Conservation (phyloP, 805 yeast genomes). For the Metschnikowia borealis region DNA sequence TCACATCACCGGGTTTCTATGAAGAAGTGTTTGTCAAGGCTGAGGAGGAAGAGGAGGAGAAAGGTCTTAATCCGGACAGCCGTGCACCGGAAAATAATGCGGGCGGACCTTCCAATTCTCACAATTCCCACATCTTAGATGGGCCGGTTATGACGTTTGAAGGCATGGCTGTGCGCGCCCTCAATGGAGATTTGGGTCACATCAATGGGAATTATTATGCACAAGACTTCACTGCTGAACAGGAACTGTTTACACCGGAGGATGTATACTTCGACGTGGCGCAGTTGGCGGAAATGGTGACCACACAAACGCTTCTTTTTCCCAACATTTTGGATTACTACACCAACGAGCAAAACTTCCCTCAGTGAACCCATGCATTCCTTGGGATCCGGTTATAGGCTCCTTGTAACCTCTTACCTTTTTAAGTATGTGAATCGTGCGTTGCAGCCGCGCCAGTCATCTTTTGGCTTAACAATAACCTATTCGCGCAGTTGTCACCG, state of each 20-base stretch:
- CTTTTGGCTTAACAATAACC: not conserved
- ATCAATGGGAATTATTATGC: not conserved
- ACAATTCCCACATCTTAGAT: not conserved
- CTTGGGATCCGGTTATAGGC: not conserved
- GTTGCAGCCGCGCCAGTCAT: not conserved
- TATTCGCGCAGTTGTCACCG: not conserved
- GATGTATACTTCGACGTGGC: conserved; percentile 17
- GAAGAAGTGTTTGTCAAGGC: conserved; percentile 14
- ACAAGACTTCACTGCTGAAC: not conserved
- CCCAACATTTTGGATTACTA: conserved; percentile 15
- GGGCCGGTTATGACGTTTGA: conserved; percentile 5
- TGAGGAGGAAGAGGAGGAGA: conserved; percentile 8
- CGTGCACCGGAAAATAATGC: not conserved
- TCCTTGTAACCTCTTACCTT: not conserved
- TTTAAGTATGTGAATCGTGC: not conserved
- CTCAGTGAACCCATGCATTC: not conserved
- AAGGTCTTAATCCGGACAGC: not conserved
- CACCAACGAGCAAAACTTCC: conserved; percentile 5
- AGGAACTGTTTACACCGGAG: conserved; percentile 2
- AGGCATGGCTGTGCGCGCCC: conserved; percentile 5
- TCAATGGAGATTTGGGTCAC: conserved; percentile 1
- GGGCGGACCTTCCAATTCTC: not conserved
- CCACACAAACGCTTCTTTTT: conserved; percentile 12
- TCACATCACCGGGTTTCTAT: conserved; percentile 18
- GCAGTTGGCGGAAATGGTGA: conserved; percentile 17